phyloP scores from a whole-genome alignment of 768 basidiomycete species.

The Russula vinacea region DNA sequence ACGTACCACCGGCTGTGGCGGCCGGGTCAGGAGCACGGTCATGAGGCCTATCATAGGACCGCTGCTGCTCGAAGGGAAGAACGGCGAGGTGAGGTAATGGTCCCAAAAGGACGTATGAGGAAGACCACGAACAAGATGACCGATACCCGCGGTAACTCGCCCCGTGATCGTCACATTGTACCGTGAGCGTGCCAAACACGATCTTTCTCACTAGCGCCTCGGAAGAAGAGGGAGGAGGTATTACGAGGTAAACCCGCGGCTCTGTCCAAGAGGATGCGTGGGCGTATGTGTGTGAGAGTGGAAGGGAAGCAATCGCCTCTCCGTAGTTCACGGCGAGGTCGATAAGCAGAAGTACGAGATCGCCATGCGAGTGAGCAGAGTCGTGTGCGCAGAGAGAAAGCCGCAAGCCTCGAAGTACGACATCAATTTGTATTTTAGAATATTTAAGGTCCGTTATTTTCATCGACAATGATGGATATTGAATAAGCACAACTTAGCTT shows the following conservation, averaged over 20 bases:
- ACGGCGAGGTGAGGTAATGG: neutral
- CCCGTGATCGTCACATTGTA: neutral
- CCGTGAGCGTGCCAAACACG: neutral
- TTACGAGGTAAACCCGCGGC: slow-evolving; percentile 5
- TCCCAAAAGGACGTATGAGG: neutral
- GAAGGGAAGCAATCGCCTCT: neutral
- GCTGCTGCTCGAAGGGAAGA: neutral
- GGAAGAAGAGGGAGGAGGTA: neutral
- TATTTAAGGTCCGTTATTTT: no score
- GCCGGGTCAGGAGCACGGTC: neutral
- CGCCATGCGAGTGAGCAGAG: neutral
- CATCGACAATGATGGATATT: neutral
- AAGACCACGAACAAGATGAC: neutral
- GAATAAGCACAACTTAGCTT: slow-evolving; percentile 1
- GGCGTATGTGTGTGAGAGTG: neutral
- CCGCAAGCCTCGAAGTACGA: neutral
- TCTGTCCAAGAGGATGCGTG: neutral
- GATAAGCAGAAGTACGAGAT: neutral
- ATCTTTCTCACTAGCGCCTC: neutral
- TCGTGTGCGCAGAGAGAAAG: neutral
- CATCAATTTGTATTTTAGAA: neutral
- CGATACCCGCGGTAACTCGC: neutral
- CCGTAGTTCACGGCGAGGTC: slow-evolving; percentile 2
- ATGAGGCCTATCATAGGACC: neutral
- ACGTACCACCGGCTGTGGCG: neutral